These are phyloP conservation scores for Silene conica DNA, from an alignment of 148 eudicot genomes.

Conservation along the genomic window DNA sequence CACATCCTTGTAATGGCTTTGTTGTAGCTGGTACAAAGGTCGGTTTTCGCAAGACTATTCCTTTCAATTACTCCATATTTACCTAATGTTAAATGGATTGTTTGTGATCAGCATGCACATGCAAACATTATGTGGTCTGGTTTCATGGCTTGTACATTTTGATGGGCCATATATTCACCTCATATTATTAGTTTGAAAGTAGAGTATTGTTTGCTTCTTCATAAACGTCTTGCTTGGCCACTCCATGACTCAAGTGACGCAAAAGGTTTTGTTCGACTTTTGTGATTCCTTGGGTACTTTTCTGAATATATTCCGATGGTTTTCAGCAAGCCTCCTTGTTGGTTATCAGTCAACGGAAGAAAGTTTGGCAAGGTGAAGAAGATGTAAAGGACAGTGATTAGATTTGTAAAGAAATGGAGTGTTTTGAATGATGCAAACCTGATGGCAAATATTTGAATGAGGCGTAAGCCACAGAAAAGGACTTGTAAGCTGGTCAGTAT, in stretches of 20 bases:
- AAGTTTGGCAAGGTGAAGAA: conserved; percentile 35
- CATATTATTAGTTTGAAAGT: background rate
- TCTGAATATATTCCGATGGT: background rate
- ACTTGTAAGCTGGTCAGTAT: background rate
- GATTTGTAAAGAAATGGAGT: background rate
- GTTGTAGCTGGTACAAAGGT: conserved; percentile 91
- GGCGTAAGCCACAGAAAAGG: background rate
- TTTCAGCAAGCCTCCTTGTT: conserved; percentile 60
- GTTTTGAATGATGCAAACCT: background rate
- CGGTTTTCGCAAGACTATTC: conserved; percentile 6
- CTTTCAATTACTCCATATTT: background rate
- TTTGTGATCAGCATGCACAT: background rate
- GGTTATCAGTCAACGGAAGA: conserved; percentile 49
- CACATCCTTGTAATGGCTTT: conserved; percentile 64
- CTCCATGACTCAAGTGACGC: background rate
- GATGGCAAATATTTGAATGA: background rate
- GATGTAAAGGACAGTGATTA: conserved; percentile 8
- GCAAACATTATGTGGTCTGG: background rate
- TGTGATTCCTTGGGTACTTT: background rate
- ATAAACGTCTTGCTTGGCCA: background rate
- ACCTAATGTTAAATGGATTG: background rate
- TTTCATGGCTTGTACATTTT: background rate
- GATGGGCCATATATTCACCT: background rate
- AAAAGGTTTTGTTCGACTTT: background rate
- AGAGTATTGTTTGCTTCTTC: background rate